Percentiles rank a stretch among this genome's conserved stretches.
Conservation (phyloP, 1,139 yeast genomes). For the Geotrichum cucujoidarum region DNA sequence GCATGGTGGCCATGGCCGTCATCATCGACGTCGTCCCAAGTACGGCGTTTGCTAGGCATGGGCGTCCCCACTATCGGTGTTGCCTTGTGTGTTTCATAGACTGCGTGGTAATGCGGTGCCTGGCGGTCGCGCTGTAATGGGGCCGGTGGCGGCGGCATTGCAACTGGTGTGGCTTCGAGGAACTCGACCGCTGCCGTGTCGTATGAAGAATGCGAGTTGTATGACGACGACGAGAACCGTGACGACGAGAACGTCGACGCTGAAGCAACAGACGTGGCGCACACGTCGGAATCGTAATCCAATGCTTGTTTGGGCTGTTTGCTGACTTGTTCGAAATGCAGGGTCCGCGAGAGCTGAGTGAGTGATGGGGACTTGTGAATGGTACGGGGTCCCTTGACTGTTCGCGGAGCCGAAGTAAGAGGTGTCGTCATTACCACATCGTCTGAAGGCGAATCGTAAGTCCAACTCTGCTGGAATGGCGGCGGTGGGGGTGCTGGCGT, state of each 20-base stretch:
- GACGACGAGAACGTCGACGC: conserved; percentile 17
- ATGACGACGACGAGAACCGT: conserved; percentile 13
- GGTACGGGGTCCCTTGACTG: conserved; percentile 18
- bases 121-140: conserved; percentile 15
- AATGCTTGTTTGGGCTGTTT: conserved; percentile 26
- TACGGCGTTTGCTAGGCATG: no score
- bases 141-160: conserved; percentile 1
- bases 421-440: conserved; percentile 9
- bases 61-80: no score
- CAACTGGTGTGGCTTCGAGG: not conserved
- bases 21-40: no score
- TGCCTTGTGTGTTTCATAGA: conserved; percentile 14
- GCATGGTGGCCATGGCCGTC: no score
- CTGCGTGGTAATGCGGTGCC: conserved; percentile 16
- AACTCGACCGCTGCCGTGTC: not conserved
- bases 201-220: not conserved
- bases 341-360: no score
- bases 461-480: not conserved
- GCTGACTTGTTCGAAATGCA: conserved; percentile 35
- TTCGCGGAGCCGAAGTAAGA: conserved; percentile 8
- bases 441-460: conserved; percentile 14
- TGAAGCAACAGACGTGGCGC: conserved; percentile 13
- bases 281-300: conserved; percentile 10
- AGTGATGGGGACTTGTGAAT: no score
- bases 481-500: not conserved